phyloP scores from a whole-genome alignment of 176 grass and related monocot species.

The Zoysia japonica region DNA sequence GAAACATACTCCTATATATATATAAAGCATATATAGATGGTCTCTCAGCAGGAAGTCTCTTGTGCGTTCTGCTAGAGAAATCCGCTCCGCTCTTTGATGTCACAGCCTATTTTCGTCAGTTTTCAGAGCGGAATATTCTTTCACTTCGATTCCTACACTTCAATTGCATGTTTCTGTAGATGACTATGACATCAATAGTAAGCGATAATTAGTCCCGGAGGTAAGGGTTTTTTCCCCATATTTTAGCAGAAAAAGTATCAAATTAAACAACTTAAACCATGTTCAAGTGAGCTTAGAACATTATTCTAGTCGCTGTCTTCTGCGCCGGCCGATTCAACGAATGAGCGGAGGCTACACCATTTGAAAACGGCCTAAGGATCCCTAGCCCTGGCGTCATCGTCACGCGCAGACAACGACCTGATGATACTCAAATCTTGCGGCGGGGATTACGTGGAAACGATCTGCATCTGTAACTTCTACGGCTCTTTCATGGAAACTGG shows the following conservation, averaged over 20 bases:
- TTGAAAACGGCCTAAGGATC: constrained; percentile 1
- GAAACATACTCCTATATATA: too few relatives aligned
- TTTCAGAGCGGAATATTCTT: not conserved
- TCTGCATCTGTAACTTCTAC: not conserved
- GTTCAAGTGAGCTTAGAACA: not conserved
- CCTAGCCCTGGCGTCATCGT: constrained; percentile 17
- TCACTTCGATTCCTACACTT: not conserved
- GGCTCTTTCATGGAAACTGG: not conserved
- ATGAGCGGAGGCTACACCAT: not conserved
- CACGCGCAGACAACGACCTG: constrained; percentile 44
- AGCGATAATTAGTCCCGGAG: not conserved
- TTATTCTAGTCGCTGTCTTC: constrained; percentile 14
- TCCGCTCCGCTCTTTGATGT: not conserved
- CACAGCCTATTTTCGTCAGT: not conserved
- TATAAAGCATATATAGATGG: too few relatives aligned
- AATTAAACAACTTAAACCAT: not conserved
- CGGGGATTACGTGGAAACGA: not conserved
- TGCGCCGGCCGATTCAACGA: constrained; percentile 9
- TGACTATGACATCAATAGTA: not conserved
- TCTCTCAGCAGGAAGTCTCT: too few relatives aligned
- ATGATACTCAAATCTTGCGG: not conserved
- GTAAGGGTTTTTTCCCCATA: not conserved
- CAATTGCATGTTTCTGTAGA: not conserved
- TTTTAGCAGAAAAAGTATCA: not conserved
- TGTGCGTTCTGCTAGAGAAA: too few relatives aligned